These are phyloP conservation scores for Thymus quinquecostatus DNA, from an alignment of 257 asterid genomes.

Conservation along the genomic window DNA sequence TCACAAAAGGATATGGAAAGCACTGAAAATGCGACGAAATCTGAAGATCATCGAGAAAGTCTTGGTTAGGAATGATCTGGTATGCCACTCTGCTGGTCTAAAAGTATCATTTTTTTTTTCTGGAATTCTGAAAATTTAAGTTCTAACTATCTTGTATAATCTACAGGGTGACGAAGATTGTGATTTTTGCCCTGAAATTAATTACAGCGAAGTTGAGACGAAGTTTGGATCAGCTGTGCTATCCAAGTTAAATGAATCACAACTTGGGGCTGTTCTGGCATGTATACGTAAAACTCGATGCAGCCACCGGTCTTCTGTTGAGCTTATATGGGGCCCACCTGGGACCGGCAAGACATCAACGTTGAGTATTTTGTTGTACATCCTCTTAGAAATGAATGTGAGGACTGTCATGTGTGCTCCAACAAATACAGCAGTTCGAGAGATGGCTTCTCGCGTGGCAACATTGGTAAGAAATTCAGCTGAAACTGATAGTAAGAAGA, in stretches of 20 bases:
- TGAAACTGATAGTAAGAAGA: conserved; percentile 6
- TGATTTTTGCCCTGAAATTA: conserved; percentile 27
- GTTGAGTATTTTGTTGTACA: conserved; percentile 40
- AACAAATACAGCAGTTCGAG: conserved; percentile 59
- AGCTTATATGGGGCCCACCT: conserved; percentile 68
- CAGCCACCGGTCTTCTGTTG: conserved; percentile 33
- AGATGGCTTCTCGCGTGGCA: conserved; percentile 48
- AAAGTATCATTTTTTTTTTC: neutral
- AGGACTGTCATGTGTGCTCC: conserved; percentile 66
- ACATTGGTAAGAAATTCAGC: conserved; percentile 33
- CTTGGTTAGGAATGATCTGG: conserved; percentile 37
- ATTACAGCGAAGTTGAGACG: conserved; percentile 4
- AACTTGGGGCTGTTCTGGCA: conserved; percentile 43
- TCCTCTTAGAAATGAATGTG: conserved; percentile 42
- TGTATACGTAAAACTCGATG: conserved; percentile 30
- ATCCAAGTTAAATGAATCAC: conserved; percentile 49
- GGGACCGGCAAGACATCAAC: conserved; percentile 71
- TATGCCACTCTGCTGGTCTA: conserved; percentile 25
- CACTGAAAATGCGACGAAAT: conserved; percentile 40
- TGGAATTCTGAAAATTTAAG: neutral
- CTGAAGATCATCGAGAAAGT: conserved; percentile 39
- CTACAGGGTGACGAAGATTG: conserved; percentile 36
- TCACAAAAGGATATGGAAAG: conserved; percentile 54
- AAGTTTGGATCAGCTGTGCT: conserved; percentile 19
- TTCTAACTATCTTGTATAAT: neutral